Conservation (phyloP, 331 rosid genomes). For the Saraca asoca region DNA sequence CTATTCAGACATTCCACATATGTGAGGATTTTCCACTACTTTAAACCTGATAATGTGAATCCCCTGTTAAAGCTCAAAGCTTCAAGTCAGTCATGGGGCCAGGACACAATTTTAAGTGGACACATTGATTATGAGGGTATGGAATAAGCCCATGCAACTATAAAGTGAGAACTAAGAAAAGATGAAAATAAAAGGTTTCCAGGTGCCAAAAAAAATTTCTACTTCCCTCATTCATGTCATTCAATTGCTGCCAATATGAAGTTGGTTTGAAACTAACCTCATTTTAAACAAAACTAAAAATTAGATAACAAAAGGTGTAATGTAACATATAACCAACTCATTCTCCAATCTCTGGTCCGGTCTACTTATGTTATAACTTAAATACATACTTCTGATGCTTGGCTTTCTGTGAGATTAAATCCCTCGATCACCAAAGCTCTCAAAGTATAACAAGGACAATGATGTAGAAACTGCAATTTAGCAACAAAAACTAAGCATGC, state of each 20-base stretch:
- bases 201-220: not conserved
- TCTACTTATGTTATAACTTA: not conserved
- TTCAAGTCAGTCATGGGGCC: not conserved
- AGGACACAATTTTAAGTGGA: not conserved
- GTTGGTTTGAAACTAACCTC: not conserved
- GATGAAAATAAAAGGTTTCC: too few species aligned
- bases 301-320: too few species aligned
- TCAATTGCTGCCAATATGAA: not conserved
- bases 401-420: not conserved
- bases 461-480: not conserved
- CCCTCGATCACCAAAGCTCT: not conserved
- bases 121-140: too few species aligned
- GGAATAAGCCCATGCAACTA: not conserved
- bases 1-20: too few species aligned
- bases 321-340: too few species aligned
- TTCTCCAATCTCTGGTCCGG: not conserved
- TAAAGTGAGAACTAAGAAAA: not conserved
- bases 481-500: not conserved
- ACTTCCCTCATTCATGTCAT: not conserved
- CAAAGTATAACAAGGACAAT: not conserved
- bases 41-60: not conserved
- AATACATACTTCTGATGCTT: not conserved
- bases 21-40: constrained; percentile 1
- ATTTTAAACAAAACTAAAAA: too few species aligned
- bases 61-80: constrained; percentile 16